Evolutionary conservation across 140 eudicot genomes (phyloP).

Genomic region (Stevia rebaudiana): DNA sequence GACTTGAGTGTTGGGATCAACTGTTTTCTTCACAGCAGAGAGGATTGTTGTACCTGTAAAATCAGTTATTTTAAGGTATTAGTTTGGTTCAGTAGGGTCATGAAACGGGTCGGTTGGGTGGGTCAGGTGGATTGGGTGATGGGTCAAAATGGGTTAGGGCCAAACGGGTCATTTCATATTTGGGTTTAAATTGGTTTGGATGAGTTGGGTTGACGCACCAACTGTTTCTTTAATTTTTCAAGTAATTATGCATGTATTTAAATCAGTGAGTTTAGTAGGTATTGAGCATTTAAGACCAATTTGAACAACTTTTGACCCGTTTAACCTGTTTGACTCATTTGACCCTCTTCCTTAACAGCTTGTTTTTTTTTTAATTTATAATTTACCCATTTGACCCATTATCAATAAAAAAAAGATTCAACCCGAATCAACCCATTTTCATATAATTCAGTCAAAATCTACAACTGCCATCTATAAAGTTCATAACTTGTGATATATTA

Average conservation of each 20-base stretch:
- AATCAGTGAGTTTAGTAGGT: background rate
- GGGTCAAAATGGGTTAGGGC: background rate
- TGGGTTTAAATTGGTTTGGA: background rate
- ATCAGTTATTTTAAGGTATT: background rate
- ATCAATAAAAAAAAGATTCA: background rate
- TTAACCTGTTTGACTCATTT: background rate
- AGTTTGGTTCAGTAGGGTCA: background rate
- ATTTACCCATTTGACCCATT: background rate
- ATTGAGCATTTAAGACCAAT: background rate
- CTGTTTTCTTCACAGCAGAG: conserved; percentile 40
- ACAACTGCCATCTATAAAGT: background rate
- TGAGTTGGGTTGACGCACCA: background rate
- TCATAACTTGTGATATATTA: conserved; percentile 2
- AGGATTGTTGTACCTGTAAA: conserved; percentile 68
- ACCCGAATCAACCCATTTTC: background rate
- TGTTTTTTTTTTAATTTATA: background rate
- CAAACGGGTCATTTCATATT: background rate
- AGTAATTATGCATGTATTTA: background rate
- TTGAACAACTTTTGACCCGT: conserved; percentile 5
- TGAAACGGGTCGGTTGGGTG: background rate
- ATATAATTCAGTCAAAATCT: background rate
- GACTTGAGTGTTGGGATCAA: conserved; percentile 41
- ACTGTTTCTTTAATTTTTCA: background rate
- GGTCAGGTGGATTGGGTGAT: background rate
- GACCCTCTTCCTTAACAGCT: background rate